These are phyloP conservation scores for Neurospora sp. DNA, from an alignment of 495 filamentous ascomycete species.

Conservation along the genomic window DNA sequence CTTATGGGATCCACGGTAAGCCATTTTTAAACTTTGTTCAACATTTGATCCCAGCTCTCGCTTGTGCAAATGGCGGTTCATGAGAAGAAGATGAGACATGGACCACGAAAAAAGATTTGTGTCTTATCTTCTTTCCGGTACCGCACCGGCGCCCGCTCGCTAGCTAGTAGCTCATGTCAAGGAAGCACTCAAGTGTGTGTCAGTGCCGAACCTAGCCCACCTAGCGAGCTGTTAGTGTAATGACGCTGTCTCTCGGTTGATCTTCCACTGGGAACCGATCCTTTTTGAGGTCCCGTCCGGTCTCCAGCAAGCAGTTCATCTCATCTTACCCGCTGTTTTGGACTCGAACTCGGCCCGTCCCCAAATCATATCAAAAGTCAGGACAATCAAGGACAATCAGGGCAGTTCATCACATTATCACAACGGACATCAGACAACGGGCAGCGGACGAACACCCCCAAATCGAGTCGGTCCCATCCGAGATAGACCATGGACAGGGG, in stretches of 20 bases:
- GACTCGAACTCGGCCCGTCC: neutral
- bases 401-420: neutral
- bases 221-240: neutral
- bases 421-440: neutral
- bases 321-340: neutral
- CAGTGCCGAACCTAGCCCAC: neutral
- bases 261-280: neutral
- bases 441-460: neutral
- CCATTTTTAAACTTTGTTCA: neutral
- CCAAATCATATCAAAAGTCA: neutral
- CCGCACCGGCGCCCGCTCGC: neutral
- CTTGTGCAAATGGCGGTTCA: neutral
- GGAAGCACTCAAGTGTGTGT: neutral
- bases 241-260: neutral
- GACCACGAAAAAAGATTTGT: neutral
- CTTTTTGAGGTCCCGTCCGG: neutral
- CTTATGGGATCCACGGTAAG: neutral
- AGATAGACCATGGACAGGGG: neutral
- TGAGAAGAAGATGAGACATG: neutral
- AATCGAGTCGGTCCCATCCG: neutral
- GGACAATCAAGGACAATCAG: neutral
- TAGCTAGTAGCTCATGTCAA: neutral
- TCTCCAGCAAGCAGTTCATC: neutral
- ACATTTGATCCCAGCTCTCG: neutral
- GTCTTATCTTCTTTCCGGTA: neutral